phyloP scores from a whole-genome alignment of 441 rosid genomes.

The Populus hybrid region DNA sequence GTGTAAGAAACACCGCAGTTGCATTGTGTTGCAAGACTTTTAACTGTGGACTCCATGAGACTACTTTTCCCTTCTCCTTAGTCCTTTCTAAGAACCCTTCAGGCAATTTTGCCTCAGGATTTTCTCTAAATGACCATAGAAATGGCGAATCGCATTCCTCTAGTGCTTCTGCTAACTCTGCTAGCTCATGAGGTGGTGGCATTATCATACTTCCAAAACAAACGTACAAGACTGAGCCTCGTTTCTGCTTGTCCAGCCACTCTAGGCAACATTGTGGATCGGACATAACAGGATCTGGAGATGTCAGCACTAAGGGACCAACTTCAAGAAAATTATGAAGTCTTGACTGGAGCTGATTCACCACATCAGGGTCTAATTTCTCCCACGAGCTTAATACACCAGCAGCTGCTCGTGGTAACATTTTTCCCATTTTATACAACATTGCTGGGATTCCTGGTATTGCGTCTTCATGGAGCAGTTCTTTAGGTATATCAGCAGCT shows the following conservation, averaged over 20 bases:
- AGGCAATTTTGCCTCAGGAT: constrained; percentile 24
- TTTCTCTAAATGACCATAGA: constrained; percentile 51
- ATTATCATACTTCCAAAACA: constrained; percentile 34
- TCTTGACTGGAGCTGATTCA: constrained; percentile 30
- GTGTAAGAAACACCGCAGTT: constrained; percentile 41
- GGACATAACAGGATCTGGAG: constrained; percentile 1
- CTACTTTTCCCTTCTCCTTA: constrained; percentile 31
- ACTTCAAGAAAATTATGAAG: constrained; percentile 37
- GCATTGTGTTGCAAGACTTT: constrained; percentile 32
- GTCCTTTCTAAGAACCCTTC: constrained; percentile 29
- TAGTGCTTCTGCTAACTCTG: constrained; percentile 38
- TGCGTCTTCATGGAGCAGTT: constrained; percentile 27
- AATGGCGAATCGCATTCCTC: constrained; percentile 28
- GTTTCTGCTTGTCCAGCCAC: constrained; percentile 33
- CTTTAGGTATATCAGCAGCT: constrained; percentile 42
- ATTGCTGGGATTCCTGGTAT: constrained; percentile 34
- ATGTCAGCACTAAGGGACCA: constrained; percentile 34
- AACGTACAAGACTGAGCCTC: constrained; percentile 35
- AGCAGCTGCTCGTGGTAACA: constrained; percentile 45
- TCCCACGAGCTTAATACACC: constrained; percentile 46
- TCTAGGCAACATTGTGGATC: constrained; percentile 38
- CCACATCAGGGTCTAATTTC: constrained; percentile 37
- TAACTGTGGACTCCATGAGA: constrained; percentile 50
- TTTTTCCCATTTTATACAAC: constrained; percentile 41
- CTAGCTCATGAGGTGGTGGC: constrained; percentile 38